Percentiles rank a stretch among this genome's conserved stretches.
Evolutionary conservation across 805 yeast genomes (phyloP).

Genomic region (Candida sithepensis): DNA sequence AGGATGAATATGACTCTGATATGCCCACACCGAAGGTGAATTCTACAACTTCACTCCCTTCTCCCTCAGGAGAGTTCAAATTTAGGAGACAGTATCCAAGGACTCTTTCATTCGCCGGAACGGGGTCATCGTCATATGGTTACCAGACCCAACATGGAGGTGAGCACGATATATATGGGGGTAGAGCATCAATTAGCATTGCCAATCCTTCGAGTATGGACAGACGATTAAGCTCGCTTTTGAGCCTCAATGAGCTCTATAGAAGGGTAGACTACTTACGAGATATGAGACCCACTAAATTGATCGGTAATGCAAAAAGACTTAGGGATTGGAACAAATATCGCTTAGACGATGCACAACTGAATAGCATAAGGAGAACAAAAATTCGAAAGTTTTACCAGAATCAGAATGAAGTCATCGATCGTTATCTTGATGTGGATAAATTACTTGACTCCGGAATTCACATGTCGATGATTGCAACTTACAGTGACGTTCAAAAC

Average conservation of each 20-base stretch:
- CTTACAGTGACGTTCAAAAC: constrained; percentile 40
- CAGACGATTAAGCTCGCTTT: constrained; percentile 23
- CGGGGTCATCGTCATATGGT: neutral
- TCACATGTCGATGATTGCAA: constrained; percentile 58
- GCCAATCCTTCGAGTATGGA: constrained; percentile 13
- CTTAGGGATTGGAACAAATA: constrained; percentile 38
- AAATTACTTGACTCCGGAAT: constrained; percentile 66
- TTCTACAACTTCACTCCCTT: constrained; percentile 15
- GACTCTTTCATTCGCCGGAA: constrained; percentile 12
- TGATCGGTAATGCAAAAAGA: constrained; percentile 42
- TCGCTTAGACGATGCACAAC: constrained; percentile 20
- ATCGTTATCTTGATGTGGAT: constrained; percentile 57
- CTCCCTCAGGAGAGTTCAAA: constrained; percentile 12
- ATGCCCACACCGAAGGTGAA: neutral
- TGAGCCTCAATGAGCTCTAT: constrained; percentile 16
- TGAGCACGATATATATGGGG: neutral
- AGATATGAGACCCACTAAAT: constrained; percentile 41
- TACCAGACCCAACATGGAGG: neutral
- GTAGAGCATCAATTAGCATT: constrained; percentile 13
- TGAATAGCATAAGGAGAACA: constrained; percentile 25
- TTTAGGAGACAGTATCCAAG: neutral
- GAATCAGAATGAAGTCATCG: constrained; percentile 58
- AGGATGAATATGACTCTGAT: neutral
- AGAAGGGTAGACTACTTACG: constrained; percentile 31
- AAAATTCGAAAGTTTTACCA: constrained; percentile 43